phyloP scores from a whole-genome alignment of 495 filamentous ascomycete genomes.

The Neurospora terricola region DNA sequence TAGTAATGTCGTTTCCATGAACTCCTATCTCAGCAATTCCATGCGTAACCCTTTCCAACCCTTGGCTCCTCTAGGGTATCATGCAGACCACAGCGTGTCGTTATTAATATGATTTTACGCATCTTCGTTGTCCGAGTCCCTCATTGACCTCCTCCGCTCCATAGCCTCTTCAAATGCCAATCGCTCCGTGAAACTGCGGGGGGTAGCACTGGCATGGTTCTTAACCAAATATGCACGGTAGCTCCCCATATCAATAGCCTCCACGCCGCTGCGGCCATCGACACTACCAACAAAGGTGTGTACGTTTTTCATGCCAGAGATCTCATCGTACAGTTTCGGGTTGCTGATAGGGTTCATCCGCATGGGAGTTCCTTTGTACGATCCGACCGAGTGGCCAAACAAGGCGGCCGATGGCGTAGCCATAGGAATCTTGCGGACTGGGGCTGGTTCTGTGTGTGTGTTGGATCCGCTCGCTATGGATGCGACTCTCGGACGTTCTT shows the following conservation, averaged over 20 bases:
- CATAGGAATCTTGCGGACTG: constrained; percentile 5
- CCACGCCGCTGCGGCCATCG: constrained; percentile 29
- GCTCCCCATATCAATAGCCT: constrained; percentile 27
- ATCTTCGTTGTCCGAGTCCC: not conserved
- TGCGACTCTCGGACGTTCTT: not conserved
- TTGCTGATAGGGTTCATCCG: constrained; percentile 26
- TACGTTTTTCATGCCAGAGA: constrained; percentile 35
- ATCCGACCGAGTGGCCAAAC: constrained; percentile 26
- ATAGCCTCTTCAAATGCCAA: constrained; percentile 34
- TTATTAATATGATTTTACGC: not conserved
- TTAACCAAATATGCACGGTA: constrained; percentile 20
- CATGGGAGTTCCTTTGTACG: constrained; percentile 31
- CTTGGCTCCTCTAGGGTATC: not conserved
- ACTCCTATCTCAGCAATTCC: not conserved
- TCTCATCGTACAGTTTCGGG: constrained; percentile 32
- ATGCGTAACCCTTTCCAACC: not conserved
- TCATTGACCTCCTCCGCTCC: constrained; percentile 13
- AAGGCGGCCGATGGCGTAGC: constrained; percentile 17
- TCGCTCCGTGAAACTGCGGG: constrained; percentile 34
- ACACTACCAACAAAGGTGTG: constrained; percentile 36
- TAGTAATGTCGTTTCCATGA: not conserved
- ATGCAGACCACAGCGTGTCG: not conserved
- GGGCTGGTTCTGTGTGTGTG: not conserved
- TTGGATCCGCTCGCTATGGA: not conserved
- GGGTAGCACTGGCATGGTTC: constrained; percentile 16